Percentiles rank a stretch among this genome's conserved stretches.
phyloP scores from a whole-genome alignment of 75 land plant species.

The Cupressus sempervirens region DNA sequence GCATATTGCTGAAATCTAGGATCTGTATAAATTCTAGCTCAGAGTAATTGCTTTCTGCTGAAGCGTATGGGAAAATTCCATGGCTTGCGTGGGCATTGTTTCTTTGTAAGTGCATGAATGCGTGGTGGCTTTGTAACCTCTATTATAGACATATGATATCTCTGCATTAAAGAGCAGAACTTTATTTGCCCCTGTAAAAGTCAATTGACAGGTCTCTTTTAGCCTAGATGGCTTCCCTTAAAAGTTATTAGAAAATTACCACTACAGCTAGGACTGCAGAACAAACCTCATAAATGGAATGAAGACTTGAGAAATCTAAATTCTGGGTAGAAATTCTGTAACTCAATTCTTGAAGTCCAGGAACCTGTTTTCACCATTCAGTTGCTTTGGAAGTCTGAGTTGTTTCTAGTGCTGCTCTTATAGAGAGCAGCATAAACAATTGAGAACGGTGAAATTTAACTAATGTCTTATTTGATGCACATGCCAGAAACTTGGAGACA shows the following conservation, averaged over 20 bases:
- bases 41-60: neutral
- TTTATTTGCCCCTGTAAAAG: neutral
- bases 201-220: neutral
- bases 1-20: neutral
- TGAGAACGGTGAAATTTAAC: neutral
- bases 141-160: neutral
- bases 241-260: neutral
- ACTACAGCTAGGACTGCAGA: neutral
- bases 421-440: neutral
- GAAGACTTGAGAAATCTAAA: neutral
- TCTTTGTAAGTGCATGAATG: neutral
- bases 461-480: neutral
- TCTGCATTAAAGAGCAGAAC: neutral
- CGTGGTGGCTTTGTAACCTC: neutral
- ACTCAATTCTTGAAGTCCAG: neutral
- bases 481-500: slow-evolving; percentile 92
- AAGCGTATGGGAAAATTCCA: neutral
- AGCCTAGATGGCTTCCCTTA: neutral
- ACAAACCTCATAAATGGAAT: neutral
- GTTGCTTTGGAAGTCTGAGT: neutral
- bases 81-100: neutral
- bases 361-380: neutral
- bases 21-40: neutral
- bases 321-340: neutral
- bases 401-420: neutral